These are phyloP conservation scores for Diaporthe sp. DNA, from an alignment of 2,329 filamentous ascomycete species.

Conservation along the genomic window DNA sequence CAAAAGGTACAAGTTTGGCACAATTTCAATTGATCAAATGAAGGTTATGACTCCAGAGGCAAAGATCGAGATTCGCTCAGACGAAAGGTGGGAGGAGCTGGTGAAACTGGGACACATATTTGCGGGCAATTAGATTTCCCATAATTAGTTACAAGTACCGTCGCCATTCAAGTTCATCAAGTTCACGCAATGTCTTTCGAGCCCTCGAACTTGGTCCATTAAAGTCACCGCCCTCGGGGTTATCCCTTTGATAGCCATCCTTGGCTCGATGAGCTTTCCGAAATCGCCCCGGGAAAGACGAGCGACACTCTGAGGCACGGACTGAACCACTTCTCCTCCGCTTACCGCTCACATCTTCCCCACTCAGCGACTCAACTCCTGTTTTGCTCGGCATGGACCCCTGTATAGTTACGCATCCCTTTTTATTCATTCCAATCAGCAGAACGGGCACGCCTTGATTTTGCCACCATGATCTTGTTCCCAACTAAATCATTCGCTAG, in stretches of 20 bases:
- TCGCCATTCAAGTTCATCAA: no score
- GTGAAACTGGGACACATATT: constrained; percentile 49
- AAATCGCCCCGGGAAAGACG: neutral
- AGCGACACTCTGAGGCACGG: neutral
- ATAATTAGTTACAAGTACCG: no score
- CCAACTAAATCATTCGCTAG: neutral
- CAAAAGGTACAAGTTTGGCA: constrained; percentile 51
- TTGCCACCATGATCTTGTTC: neutral
- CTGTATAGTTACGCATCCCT: neutral
- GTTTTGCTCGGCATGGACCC: neutral
- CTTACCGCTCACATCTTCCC: neutral
- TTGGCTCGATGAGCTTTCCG: constrained; percentile 4
- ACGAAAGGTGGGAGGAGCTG: constrained; percentile 53
- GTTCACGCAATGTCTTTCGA: no score
- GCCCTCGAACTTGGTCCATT: no score
- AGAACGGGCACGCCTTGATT: no score
- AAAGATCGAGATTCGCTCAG: constrained; percentile 51
- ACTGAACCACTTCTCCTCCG: neutral
- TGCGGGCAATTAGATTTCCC: constrained; percentile 28
- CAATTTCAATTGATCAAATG: constrained; percentile 51
- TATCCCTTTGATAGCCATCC: neutral
- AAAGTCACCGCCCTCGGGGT: no score
- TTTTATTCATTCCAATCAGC: neutral
- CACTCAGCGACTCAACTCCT: neutral
- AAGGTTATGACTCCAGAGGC: constrained; percentile 53